These are phyloP conservation scores for Parastagonospora avenae DNA, from an alignment of 2,329 filamentous ascomycete genomes.

Conservation along the genomic window DNA sequence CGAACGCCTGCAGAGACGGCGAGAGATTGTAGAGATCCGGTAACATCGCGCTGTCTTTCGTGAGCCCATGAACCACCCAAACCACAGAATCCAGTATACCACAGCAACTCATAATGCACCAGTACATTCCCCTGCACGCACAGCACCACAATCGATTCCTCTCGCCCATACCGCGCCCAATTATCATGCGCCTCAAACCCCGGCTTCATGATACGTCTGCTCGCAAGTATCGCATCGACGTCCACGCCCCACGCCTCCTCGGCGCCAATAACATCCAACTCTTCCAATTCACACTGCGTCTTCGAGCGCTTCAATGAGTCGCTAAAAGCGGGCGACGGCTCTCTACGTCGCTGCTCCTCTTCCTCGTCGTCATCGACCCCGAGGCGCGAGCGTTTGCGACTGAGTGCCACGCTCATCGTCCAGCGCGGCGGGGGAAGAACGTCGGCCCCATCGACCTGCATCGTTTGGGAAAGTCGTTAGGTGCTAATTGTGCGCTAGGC, in stretches of 20 bases:
- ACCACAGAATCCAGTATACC: conserved; percentile 22
- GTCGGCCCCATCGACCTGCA: conserved; percentile 22
- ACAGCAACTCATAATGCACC: conserved; percentile 43
- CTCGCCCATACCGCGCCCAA: conserved; percentile 23
- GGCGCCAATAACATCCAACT: conserved; percentile 33
- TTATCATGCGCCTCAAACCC: conserved; percentile 36
- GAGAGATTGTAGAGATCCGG: conserved; percentile 39
- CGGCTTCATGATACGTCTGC: conserved; percentile 25
- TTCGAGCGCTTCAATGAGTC: conserved; percentile 42
- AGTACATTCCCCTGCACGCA: conserved; percentile 44
- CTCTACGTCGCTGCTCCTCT: conserved; percentile 18
- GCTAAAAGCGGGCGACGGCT: conserved; percentile 25
- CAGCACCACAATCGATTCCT: conserved; percentile 29
- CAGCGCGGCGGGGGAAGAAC: conserved; percentile 18
- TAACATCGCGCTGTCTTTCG: conserved; percentile 26
- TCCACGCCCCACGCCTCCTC: conserved; percentile 43
- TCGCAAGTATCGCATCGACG: conserved; percentile 35
- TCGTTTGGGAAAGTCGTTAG: neutral
- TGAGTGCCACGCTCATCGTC: conserved; percentile 37
- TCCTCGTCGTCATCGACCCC: conserved; percentile 31
- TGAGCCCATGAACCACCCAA: conserved; percentile 1
- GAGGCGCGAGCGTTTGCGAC: conserved; percentile 43
- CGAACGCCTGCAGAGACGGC: conserved; percentile 39
- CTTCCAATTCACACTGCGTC: conserved; percentile 44
- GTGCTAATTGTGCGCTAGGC: neutral